Evolutionary conservation across 2,329 filamentous ascomycete genomes (phyloP).

Genomic region (Alternaria sp.): DNA sequence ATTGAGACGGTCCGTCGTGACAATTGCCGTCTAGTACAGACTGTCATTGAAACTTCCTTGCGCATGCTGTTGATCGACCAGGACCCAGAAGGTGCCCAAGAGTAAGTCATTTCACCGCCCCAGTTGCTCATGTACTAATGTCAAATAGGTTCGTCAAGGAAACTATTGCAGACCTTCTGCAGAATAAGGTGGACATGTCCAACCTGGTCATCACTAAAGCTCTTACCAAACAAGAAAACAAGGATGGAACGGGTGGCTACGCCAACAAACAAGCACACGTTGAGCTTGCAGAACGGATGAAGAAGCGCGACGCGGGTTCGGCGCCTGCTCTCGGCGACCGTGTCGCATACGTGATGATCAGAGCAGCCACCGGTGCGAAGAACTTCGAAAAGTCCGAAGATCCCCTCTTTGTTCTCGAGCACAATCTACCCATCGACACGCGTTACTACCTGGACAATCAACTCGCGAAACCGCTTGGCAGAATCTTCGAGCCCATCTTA

Average conservation of each 20-base stretch:
- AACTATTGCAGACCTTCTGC: slow-evolving; percentile 90
- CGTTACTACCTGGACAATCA: slow-evolving; percentile 99
- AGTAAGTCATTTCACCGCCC: slow-evolving; percentile 66
- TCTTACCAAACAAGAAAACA: slow-evolving; percentile 71
- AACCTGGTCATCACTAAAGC: slow-evolving; percentile 99
- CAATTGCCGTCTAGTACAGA: slow-evolving; percentile 94
- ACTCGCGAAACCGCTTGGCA: slow-evolving; percentile 88
- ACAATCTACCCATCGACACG: slow-evolving; percentile 97
- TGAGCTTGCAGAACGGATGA: slow-evolving; percentile 94
- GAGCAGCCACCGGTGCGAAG: slow-evolving; percentile 85
- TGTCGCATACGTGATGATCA: slow-evolving; percentile 97
- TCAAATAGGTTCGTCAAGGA: slow-evolving; percentile 85
- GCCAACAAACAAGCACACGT: slow-evolving; percentile 93
- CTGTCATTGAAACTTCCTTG: slow-evolving; percentile 94
- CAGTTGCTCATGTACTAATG: slow-evolving; percentile 51
- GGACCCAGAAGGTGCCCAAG: slow-evolving; percentile 88
- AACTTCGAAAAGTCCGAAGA: slow-evolving; percentile 98
- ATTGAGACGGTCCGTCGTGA: slow-evolving; percentile 98
- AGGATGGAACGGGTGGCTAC: slow-evolving; percentile 63
- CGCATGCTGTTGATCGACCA: slow-evolving; percentile 95
- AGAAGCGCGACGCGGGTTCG: slow-evolving; percentile 93
- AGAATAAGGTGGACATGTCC: slow-evolving; percentile 99
- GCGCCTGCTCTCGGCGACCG: slow-evolving; percentile 92
- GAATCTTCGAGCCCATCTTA: slow-evolving; percentile 97
- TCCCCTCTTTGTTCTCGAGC: slow-evolving; percentile 93